Evolutionary conservation across 2,329 filamentous ascomycete genomes (phyloP), one percentile per base, ranked within the genome.

Genomic region (Fusarium robinianum): DNA sequence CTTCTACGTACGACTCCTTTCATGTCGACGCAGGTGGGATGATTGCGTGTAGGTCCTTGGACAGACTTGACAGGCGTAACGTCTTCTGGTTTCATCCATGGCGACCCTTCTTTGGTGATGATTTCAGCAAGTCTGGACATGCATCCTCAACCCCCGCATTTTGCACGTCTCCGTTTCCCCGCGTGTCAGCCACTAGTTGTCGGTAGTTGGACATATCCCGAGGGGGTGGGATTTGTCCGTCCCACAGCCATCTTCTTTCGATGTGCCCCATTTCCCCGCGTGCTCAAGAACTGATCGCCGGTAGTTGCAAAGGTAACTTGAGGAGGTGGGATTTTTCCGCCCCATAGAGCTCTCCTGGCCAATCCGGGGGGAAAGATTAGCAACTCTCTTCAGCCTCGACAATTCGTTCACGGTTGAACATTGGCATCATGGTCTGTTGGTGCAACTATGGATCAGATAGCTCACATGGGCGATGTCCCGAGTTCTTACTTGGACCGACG

Each of bases 1-100:
- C 5, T 34, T 14, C 11, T 6, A 26, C 42, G 25, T 35, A 46
- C 42, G 42, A n/a, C 18, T 46, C 25, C 17, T 26, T 17, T 40
- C 42, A 21, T 46, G 42, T n/a, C 42, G 42, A 12, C 42, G 42
- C n/a, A 46, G 42, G 32, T 46, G 42, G 23, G 23, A 27, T 11
- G 21, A n/a, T 4, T 25, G 30, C 5, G 32, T 15, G 30, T 40
- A 35, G 8, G 33, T 25, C 8, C 23, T 25, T n/a, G 30, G 17
- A 16, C 42, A 46, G 8, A 35, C 15, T 7, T 8, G 18, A 21
- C 42, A 46, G 6, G 19, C 12, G 5, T 30, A 40, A 1, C n/a
- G 29, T 19, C 17, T 32, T 8, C 29, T 15, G 29, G 15, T 16
- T 41, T 27, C 19, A 16, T 16, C 11, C 17, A 32, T 29, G n/a